A percentile compares a stretch with the other conserved stretches of the same genome.
These are phyloP conservation scores for Phytophthora boehmeriae DNA, from an alignment of 352 stramenopile species.

Conservation along the genomic window DNA sequence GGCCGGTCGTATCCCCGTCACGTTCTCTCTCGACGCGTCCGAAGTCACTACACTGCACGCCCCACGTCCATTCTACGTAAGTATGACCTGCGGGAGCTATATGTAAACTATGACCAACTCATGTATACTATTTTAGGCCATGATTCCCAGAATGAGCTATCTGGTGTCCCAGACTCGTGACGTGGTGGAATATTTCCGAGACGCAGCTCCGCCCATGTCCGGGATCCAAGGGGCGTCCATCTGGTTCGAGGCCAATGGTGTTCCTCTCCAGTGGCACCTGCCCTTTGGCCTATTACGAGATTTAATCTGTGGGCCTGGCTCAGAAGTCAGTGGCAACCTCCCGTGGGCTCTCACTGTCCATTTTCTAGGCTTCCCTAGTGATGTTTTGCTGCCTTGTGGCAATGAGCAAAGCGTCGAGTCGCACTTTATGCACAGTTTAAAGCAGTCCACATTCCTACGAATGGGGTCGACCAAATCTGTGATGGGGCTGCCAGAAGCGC, in stretches of 20 bases:
- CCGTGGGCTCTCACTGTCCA: slow-evolving; percentile 82
- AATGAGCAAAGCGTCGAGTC: slow-evolving; percentile 78
- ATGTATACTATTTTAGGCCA: slow-evolving; percentile 45
- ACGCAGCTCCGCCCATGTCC: slow-evolving; percentile 70
- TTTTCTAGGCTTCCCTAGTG: slow-evolving; percentile 72
- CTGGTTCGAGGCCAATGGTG: slow-evolving; percentile 72
- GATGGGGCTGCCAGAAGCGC: slow-evolving; percentile 78
- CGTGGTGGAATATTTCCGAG: slow-evolving; percentile 82
- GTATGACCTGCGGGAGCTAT: not conserved
- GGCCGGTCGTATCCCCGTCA: slow-evolving; percentile 66
- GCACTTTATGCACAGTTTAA: slow-evolving; percentile 88
- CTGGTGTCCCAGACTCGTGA: slow-evolving; percentile 71
- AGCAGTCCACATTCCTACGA: slow-evolving; percentile 78
- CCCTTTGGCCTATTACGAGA: slow-evolving; percentile 80
- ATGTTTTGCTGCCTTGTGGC: slow-evolving; percentile 70
- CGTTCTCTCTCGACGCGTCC: slow-evolving; percentile 73
- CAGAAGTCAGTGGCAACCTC: slow-evolving; percentile 24
- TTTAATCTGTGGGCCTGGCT: slow-evolving; percentile 33
- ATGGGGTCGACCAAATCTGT: slow-evolving; percentile 81
- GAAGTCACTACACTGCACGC: slow-evolving; percentile 85
- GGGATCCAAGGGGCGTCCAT: slow-evolving; percentile 56
- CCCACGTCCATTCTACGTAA: slow-evolving; percentile 81
- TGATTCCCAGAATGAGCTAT: slow-evolving; percentile 86
- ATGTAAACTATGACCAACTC: not conserved
- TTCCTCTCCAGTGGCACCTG: slow-evolving; percentile 80